Percentiles rank a stretch among this genome's conserved stretches.
Conservation (phyloP, 345 rosid genomes). For the Pelargonium nanum region DNA sequence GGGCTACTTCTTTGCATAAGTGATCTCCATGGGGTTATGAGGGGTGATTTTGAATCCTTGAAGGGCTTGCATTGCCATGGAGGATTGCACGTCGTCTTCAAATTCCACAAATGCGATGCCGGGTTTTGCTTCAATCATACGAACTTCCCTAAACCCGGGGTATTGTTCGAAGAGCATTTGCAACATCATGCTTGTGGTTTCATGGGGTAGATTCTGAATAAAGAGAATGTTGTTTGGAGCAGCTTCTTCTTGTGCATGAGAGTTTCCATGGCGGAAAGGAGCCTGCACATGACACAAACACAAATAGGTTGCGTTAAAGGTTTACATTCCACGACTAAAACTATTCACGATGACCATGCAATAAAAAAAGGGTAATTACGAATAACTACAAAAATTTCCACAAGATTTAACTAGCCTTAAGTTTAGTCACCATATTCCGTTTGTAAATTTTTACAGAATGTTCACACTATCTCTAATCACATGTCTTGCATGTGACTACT, state of each 20-base stretch:
- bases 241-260: constrained; percentile 40
- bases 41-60: constrained; percentile 86
- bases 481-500: too few relatives aligned
- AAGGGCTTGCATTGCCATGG: constrained; percentile 81
- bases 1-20: constrained; percentile 77
- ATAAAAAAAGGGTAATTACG: too few relatives aligned
- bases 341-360: neutral
- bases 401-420: too few relatives aligned
- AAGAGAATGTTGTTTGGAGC: constrained; percentile 81
- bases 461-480: too few relatives aligned
- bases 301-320: neutral
- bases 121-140: constrained; percentile 88
- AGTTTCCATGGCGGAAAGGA: constrained; percentile 36
- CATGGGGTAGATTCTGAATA: constrained; percentile 81
- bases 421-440: too few relatives aligned
- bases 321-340: neutral
- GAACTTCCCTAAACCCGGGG: constrained; percentile 85
- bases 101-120: constrained; percentile 90
- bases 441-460: too few relatives aligned
- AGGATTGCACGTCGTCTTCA: constrained; percentile 77
- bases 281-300: constrained; percentile 28
- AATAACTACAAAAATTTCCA: too few relatives aligned
- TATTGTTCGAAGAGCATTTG: constrained; percentile 66
- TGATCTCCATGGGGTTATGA: constrained; percentile 71
- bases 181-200: constrained; percentile 79